Percentiles rank a stretch among this genome's conserved stretches.
Evolutionary conservation across 805 yeast species (phyloP).

Genomic region (Starmerella vaccinii): DNA sequence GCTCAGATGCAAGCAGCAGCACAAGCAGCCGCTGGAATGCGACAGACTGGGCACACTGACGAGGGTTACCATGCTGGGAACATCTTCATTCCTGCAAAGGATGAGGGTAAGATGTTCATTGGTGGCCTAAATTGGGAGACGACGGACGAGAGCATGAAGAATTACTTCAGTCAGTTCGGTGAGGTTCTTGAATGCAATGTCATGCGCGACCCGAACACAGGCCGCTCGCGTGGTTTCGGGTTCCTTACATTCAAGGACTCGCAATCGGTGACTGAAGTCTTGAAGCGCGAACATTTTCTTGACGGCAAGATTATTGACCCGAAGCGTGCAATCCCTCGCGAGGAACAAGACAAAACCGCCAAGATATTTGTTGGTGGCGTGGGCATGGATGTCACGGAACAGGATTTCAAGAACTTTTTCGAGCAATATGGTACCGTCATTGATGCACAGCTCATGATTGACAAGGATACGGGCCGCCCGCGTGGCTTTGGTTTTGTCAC

Average conservation of each 20-base stretch:
- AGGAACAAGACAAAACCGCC: slow-evolving; percentile 93
- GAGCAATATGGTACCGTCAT: slow-evolving; percentile 81
- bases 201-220: slow-evolving; percentile 81
- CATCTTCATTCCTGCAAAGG: slow-evolving; percentile 47
- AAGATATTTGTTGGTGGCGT: slow-evolving; percentile 97
- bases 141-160: slow-evolving; percentile 71
- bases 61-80: slow-evolving; percentile 30
- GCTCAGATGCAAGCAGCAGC: background rate
- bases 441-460: slow-evolving; percentile 94
- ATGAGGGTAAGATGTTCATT: slow-evolving; percentile 83
- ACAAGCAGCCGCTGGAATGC: background rate
- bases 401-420: slow-evolving; percentile 77
- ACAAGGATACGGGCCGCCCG: slow-evolving; percentile 92
- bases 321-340: slow-evolving; percentile 92
- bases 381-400: slow-evolving; percentile 84
- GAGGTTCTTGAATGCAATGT: slow-evolving; percentile 79
- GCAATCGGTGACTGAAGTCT: slow-evolving; percentile 74
- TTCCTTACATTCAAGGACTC: slow-evolving; percentile 78
- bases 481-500: slow-evolving; percentile 97
- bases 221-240: slow-evolving; percentile 91
- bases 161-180: slow-evolving; percentile 80
- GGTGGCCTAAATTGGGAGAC: slow-evolving; percentile 99
- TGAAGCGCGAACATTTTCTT: slow-evolving; percentile 73
- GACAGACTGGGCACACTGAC: slow-evolving; percentile 20
- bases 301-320: slow-evolving; percentile 98